These are phyloP conservation scores for Candida maesae DNA, from an alignment of 805 yeast genomes.

Conservation along the genomic window DNA sequence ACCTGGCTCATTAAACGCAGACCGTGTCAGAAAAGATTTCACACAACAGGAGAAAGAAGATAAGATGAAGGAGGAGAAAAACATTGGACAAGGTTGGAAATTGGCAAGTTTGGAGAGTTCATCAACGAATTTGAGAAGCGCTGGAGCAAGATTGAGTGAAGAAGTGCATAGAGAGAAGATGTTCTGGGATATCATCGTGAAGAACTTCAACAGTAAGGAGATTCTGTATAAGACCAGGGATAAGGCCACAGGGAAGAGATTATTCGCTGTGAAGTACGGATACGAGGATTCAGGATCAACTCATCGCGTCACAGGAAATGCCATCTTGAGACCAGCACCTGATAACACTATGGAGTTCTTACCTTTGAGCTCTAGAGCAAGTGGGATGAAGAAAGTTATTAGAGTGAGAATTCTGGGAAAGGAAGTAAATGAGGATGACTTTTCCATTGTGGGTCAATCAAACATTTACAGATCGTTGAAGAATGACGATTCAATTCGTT, in stretches of 20 bases:
- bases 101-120: constrained; percentile 60
- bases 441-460: constrained; percentile 56
- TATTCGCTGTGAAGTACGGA: constrained; percentile 83
- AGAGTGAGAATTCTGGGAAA: constrained; percentile 57
- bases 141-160: constrained; percentile 46
- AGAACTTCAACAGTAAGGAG: constrained; percentile 41
- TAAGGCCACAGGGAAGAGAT: constrained; percentile 46
- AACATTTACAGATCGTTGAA: constrained; percentile 18
- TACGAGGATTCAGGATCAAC: constrained; percentile 87
- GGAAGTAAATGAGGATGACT: constrained; percentile 48
- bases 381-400: constrained; percentile 43
- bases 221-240: constrained; percentile 64
- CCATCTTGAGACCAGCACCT: constrained; percentile 53
- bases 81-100: constrained; percentile 71
- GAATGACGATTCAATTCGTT: constrained; percentile 38
- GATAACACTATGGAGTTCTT: constrained; percentile 38
- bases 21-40: constrained; percentile 25
- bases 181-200: constrained; percentile 55
- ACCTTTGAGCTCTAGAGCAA: constrained; percentile 34
- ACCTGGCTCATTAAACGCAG: constrained; percentile 63
- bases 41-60: constrained; percentile 23
- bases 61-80: constrained; percentile 22
- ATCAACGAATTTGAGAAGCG: constrained; percentile 44
- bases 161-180: constrained; percentile 58
- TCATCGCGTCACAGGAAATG: constrained; percentile 64